A percentile compares a stretch with the other conserved stretches of the same genome.
Conservation (phyloP, 1,139 yeast species). For the Candida freyschussii region DNA sequence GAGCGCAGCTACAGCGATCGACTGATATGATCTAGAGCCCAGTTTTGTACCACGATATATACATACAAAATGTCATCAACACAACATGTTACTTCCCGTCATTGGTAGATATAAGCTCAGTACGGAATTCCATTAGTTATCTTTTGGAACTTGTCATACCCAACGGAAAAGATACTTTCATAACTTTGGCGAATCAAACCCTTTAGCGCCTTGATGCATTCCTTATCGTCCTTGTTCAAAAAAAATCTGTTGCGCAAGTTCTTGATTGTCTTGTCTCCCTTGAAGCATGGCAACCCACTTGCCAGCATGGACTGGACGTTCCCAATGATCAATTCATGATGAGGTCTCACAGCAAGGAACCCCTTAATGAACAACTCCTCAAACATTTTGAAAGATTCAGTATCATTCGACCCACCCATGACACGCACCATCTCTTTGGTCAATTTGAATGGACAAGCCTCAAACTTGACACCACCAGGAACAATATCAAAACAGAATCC, state of each 20-base stretch:
- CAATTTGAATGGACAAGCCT: conserved; percentile 94
- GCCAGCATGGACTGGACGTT: conserved; percentile 92
- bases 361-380: conserved; percentile 95
- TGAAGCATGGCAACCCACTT: conserved; percentile 95
- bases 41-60: too few relatives aligned
- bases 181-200: conserved; percentile 73
- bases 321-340: conserved; percentile 80
- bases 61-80: too few relatives aligned
- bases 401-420: conserved; percentile 80
- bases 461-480: conserved; percentile 98
- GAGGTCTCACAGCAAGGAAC: conserved; percentile 82
- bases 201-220: conserved; percentile 77
- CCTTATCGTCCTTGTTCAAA: conserved; percentile 74
- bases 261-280: conserved; percentile 73
- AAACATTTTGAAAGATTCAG: conserved; percentile 91
- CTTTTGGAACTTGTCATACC: conserved; percentile 96
- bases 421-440: conserved; percentile 96
- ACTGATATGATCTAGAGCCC: too few relatives aligned
- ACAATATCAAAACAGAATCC: conserved; percentile 98
- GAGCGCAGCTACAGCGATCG: too few relatives aligned
- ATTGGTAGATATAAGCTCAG: too few relatives aligned
- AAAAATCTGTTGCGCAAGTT: conserved; percentile 76
- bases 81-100: too few relatives aligned
- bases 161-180: conserved; percentile 87
- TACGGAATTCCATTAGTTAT: conserved; percentile 95